Evolutionary conservation across 441 rosid species (phyloP), one percentile per base, ranked within the genome.

Genomic region (Pelargonium fulgidum): DNA sequence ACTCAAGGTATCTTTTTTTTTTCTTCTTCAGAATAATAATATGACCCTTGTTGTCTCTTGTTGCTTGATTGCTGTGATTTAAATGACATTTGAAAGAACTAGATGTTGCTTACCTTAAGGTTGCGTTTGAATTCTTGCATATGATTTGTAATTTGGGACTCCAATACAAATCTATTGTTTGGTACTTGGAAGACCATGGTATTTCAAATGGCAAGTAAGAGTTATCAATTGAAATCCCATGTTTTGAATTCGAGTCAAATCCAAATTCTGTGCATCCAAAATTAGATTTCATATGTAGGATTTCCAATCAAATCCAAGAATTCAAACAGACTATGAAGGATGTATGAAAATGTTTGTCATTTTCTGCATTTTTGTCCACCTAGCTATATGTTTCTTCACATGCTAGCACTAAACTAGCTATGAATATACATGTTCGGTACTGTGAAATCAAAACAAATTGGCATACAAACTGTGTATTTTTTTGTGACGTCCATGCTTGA

Each of bases 1-100:
- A 81, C 74, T 71, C 85, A 72, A 91, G 95, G 99, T 93, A 83
- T 52, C 65, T 29, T 39, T 69, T 42, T 69, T 42, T 42, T 41
- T 70, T 42, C 8, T 42, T 42, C 47, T 65, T 68, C 47, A 50
- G 5, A 47, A 48, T 64, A 36, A 59, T 76, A 71, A 10, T 71
- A 52, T 62, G 56, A 22, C 19, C 71, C 52, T 59, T 76, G 66
- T 48, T n/a, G 14, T 64, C 41, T 36, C 47, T 41, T 16, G 41
- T 58, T 70, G 11, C 33, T 45, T 39, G 24, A 5, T 56, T 56
- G 39, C 22, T 59, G 9, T 56, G 7, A 29, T 29, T 12, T 62
- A 13, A 24, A 3, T 0, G 41, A 24, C 41, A 11, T 36, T 62
- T 3, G 3, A 7, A 29, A 26, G 44, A 29, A 62, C 14, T 62